Base-by-base conservation (phyloP, 73 alveolate species). In the Paramecium caudatum region DNA sequence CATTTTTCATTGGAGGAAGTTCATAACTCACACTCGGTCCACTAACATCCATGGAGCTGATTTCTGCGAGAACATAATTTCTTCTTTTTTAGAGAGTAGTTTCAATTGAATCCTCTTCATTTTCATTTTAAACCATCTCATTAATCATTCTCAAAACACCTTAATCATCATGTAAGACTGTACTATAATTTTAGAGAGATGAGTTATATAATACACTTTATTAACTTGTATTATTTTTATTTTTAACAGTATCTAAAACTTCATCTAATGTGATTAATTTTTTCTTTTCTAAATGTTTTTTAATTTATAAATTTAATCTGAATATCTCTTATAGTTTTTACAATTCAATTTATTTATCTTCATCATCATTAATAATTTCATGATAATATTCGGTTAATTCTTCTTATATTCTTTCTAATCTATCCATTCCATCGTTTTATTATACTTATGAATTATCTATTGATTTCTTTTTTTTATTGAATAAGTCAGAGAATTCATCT, bases 121-220 rank as follows among this genome's bases (percentile, higher is more conserved):
- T 37, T 41, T 74, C 88, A n/a, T 30, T 43, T 27, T 74, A 30
- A 12, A 74, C 16, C 88, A 74, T 74, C 0, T 74, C 88, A 74
- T 74, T 74, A 12, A 74, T 19, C 88, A 74, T 74, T 41, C 65
- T 19, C 55, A 74, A 5, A 45, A 74, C 43, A 3, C 39, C n/a
- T 74, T 43, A 8, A 74, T 74, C 88, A 16, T 74, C 88, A 74
- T 74, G 88, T 19, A 74, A 27, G 13, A 74, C 65, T 16, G 88
- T 74, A 43, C 88, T 74, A 45, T 41, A 74, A 7, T 74, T 74
- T 45, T 74, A 45, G 30, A 74, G 19, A 5, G 17, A 34, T 21
- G 88, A 74, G 10, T 39, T 74, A 17, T 74, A 74, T 7, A 41
- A 10, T 21, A 2, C 39, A n/a, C 43, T 37, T 41, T 74, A n/a